Evolutionary conservation across 768 basidiomycete genomes (phyloP).

Genomic region (Calvatia gigantea): DNA sequence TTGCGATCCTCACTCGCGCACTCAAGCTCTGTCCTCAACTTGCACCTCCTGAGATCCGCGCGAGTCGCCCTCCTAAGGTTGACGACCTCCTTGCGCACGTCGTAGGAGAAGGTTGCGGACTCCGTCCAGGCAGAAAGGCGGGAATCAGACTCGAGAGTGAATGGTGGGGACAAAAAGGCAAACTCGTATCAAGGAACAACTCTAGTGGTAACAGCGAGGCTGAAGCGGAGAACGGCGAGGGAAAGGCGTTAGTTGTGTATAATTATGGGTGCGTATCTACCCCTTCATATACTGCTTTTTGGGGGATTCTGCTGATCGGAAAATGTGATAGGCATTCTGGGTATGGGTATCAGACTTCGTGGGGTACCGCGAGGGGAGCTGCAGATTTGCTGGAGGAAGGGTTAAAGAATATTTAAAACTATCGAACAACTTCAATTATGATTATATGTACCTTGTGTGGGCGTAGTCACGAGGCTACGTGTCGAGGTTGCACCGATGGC

Average conservation of each 20-base stretch:
- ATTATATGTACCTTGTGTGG: not conserved
- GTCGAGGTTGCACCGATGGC: no score
- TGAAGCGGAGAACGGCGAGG: conserved; percentile 14
- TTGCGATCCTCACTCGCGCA: conserved; percentile 50
- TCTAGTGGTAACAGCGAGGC: conserved; percentile 19
- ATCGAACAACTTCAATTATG: not conserved
- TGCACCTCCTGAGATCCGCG: conserved; percentile 50
- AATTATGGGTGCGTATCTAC: conserved; percentile 31
- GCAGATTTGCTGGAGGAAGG: conserved; percentile 18
- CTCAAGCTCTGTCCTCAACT: conserved; percentile 55
- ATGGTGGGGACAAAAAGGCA: conserved; percentile 17
- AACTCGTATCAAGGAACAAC: conserved; percentile 16
- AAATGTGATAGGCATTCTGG: conserved; percentile 18
- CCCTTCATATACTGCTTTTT: not conserved
- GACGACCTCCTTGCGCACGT: conserved; percentile 48
- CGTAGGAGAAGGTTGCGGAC: conserved; percentile 52
- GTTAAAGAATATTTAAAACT: conserved; percentile 9
- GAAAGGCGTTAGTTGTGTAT: conserved; percentile 23
- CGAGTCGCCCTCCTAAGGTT: conserved; percentile 39
- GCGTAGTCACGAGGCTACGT: not conserved
- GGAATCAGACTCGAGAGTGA: conserved; percentile 59
- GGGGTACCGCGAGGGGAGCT: conserved; percentile 18
- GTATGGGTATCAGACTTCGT: conserved; percentile 21
- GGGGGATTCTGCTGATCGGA: not conserved
- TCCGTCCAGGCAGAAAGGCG: conserved; percentile 51